Conservation (phyloP, 2,329 filamentous ascomycete genomes). For the Colletotrichum gloeosporioides region DNA sequence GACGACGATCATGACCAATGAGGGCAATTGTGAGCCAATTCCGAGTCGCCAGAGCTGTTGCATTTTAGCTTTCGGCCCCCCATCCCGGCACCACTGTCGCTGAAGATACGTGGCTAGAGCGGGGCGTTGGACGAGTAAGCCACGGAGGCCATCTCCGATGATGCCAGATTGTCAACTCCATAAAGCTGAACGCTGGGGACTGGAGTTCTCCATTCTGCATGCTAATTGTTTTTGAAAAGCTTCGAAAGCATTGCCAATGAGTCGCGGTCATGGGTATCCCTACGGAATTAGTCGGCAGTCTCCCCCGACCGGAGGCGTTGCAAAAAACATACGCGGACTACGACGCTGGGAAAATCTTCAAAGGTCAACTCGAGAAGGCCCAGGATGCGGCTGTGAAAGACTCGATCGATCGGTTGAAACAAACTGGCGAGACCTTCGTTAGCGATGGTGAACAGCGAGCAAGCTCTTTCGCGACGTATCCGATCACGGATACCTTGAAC, state of each 20-base stretch:
- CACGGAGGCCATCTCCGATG: neutral
- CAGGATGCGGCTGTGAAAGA: neutral
- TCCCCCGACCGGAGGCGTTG: neutral
- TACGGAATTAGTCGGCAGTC: neutral
- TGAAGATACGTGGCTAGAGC: neutral
- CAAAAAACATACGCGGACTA: neutral
- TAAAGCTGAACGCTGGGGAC: neutral
- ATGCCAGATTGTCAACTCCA: neutral
- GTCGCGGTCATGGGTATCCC: neutral
- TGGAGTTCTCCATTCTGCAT: neutral
- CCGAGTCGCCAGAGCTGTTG: accelerated
- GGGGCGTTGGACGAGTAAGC: neutral
- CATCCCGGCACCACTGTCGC: neutral
- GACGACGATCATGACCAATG: neutral
- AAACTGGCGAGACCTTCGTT: neutral
- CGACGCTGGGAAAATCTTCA: neutral
- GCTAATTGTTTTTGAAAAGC: neutral
- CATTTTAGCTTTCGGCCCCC: neutral
- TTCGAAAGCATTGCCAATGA: neutral
- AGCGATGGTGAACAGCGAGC: neutral
- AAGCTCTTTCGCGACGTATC: neutral
- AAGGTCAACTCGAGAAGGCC: neutral
- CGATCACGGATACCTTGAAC: neutral
- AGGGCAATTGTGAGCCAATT: neutral
- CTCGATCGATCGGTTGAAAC: neutral